Evolutionary conservation across 345 rosid genomes (phyloP), one percentile per base, ranked within the genome.

Genomic region (Turritis glabra): DNA sequence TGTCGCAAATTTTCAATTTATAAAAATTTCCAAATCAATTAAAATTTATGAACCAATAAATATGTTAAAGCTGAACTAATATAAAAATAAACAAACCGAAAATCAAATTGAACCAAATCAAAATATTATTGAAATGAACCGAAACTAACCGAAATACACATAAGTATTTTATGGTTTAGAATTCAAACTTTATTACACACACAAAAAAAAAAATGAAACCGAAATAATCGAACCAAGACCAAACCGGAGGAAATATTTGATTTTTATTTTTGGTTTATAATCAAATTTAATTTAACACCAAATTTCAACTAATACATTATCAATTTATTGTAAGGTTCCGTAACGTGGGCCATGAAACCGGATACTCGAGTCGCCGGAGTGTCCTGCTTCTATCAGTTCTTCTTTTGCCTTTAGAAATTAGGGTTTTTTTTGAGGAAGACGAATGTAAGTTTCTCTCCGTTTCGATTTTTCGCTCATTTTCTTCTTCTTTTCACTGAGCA

Each of bases 351-450:
- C 63, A 68, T 38, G 72, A 3, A 1, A 68, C 48, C 50, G 60
- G 69, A 37, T 57, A 41, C 44, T 40, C 33, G 77, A 54, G 3
- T 65, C 58, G 4, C 64, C 58, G 58, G 41, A 7, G 55, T 72
- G 4, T 46, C 44, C 8, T 40, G 56, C n/a, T 21, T 53, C 38
- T 29, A 54, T 14, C 64, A 32, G 57, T 64, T 32, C 10, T 21
- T 52, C 10, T 56, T 53, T 19, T 27, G 11, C 60, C 27, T 32
- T 4, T 3, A 67, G 33, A 59, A 51, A 38, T 75, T 75, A 75
- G 79, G 79, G 79, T 60, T 75, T 58, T 56, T 7, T 44, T 6
- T 3, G 18, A 22, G 11, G 57, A 55, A 35, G 71, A 62, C 30
- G 76, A 30, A n/a, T n/a, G 51, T 9, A 40, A 63, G 44, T 0